phyloP scores from a whole-genome alignment of 2,329 filamentous ascomycete species.

The Colletotrichum eleusines region DNA sequence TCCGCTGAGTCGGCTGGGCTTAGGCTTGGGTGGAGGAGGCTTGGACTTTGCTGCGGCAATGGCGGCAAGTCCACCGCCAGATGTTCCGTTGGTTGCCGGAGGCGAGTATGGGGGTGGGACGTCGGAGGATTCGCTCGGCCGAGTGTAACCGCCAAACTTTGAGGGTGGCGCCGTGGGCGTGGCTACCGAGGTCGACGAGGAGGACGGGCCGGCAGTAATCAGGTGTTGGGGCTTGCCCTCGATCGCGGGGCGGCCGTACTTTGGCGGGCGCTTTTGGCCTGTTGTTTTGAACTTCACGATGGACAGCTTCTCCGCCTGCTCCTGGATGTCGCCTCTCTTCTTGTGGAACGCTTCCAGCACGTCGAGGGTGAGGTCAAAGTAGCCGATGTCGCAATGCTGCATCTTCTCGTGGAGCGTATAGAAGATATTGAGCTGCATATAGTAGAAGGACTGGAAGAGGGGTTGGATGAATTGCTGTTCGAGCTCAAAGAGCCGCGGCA shows the following conservation, averaged over 20 bases:
- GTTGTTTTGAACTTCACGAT: constrained; percentile 95
- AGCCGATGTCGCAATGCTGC: constrained; percentile 97
- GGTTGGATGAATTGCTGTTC: constrained; percentile 96
- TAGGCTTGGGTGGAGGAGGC: constrained; percentile 79
- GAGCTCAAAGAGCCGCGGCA: constrained; percentile 89
- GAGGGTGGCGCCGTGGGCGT: constrained; percentile 41
- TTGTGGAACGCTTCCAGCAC: constrained; percentile 91
- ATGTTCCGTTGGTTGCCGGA: constrained; percentile 48
- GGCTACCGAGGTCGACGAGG: constrained; percentile 46
- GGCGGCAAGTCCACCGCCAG: constrained; percentile 57
- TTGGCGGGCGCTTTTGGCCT: constrained; percentile 73
- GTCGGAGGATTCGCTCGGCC: constrained; percentile 60
- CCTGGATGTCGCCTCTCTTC: constrained; percentile 90
- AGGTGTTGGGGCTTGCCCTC: constrained; percentile 64
- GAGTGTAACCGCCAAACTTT: constrained; percentile 53
- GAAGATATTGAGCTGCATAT: constrained; percentile 99
- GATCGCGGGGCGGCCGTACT: constrained; percentile 68
- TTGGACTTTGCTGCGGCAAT: constrained; percentile 72
- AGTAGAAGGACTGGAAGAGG: constrained; percentile 98
- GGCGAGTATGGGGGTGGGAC: constrained; percentile 78
- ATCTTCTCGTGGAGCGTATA: constrained; percentile 98
- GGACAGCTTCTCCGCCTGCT: constrained; percentile 82
- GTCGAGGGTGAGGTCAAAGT: constrained; percentile 92
- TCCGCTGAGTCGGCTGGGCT: constrained; percentile 79
- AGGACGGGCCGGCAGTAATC: constrained; percentile 62